Evolutionary conservation across 192 early-diverging fungal genomes (phyloP), one percentile per base, ranked within the genome.

Genomic region (Backusella macrospora): DNA sequence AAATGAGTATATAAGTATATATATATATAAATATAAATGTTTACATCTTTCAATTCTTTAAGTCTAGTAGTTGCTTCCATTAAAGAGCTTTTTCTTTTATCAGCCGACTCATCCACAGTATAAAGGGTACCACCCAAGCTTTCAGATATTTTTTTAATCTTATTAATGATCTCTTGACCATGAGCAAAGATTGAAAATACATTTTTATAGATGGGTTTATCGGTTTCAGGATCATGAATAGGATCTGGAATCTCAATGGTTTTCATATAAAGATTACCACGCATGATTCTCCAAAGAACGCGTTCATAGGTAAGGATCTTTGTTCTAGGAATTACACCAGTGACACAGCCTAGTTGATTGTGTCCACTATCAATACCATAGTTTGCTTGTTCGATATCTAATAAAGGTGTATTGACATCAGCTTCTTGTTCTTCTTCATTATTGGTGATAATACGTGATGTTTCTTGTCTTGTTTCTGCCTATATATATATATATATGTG

Each of bases 101-200:
- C 95, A n/a, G 86, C 69, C 62, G 86, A 86, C 64, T 89, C 86
- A 75, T 96, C 94, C 21, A 99, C 92, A 10, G 90, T 86, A 82
- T 99, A 99, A 43, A 98, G 83, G n/a, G 96, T 98, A 8, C 96
- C 98, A 15, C 98, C 98, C 79, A 98, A 80, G 71, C 90, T 92
- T 80, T 99, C 97, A 64, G 95, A 90, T 49, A 99, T 97, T 84
- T 95, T 98, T 72, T 80, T 86, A 59, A 97, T 96, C 74, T 98
- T 96, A 77, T 86, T 87, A 37, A 98, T 83, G 73, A 98, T 87
- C 75, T 96, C 93, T 69, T 87, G 83, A 62, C 98, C 98, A 75
- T 99, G 98, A 8, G 97, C 96, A 89, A 99, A 98, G 69, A 99
- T 95, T 65, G 97, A 91, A 77, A 99, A 99, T 6, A 98, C 98